These are phyloP conservation scores for Plasmodium fragile DNA, from an alignment of 169 alveolate genomes.

Conservation along the genomic window DNA sequence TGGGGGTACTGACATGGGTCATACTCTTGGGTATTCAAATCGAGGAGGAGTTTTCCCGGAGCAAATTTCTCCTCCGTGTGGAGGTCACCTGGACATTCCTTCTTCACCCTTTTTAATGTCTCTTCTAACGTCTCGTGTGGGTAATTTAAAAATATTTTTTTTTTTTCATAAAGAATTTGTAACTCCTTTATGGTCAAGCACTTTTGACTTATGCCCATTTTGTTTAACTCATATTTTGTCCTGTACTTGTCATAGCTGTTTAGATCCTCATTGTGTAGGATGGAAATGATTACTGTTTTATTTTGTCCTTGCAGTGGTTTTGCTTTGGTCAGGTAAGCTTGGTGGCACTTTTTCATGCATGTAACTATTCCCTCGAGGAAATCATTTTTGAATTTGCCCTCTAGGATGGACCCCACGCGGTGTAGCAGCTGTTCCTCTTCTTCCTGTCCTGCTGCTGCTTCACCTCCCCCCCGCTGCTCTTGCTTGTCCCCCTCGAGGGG, in stretches of 20 bases:
- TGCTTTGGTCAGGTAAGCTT: background rate
- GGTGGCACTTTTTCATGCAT: constrained; percentile 29
- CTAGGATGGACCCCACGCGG: constrained; percentile 19
- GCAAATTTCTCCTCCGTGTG: background rate
- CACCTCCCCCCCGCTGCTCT: background rate
- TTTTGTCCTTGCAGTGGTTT: background rate
- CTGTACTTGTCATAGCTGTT: constrained; percentile 32
- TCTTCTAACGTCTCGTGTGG: constrained; percentile 17
- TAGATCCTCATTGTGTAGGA: constrained; percentile 17
- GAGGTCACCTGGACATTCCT: background rate
- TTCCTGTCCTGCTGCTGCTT: too few relatives aligned
- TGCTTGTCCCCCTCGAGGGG: background rate
- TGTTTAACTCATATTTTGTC: constrained; percentile 23
- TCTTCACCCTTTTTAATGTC: constrained; percentile 13
- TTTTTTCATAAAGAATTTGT: constrained; percentile 34
- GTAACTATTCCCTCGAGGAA: constrained; percentile 36
- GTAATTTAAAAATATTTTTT: constrained; percentile 50
- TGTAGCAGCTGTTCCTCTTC: background rate
- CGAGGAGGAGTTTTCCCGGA: constrained; percentile 27
- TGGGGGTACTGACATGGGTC: background rate
- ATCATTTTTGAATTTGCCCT: constrained; percentile 36
- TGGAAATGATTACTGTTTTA: background rate
- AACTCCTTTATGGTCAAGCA: constrained; percentile 31
- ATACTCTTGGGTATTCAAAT: constrained; percentile 4
- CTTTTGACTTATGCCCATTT: constrained; percentile 6